These are phyloP conservation scores for Borovskyia barvae DNA, from an alignment of 208 protist genomes.

Conservation along the genomic window DNA sequence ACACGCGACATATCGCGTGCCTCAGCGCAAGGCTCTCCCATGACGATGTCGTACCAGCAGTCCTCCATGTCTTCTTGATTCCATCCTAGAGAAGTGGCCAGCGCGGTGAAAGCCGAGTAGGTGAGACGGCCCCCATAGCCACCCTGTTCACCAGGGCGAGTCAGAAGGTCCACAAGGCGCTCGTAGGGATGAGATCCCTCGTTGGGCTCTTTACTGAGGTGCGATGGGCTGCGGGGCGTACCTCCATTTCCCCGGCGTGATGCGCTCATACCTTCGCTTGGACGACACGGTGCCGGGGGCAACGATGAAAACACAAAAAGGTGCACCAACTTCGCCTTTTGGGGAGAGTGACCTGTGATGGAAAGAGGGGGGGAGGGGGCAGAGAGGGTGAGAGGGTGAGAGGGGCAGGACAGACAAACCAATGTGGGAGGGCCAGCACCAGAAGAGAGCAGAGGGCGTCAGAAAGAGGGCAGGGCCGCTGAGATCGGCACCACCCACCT, in stretches of 20 bases:
- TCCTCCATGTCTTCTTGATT: constrained; percentile 66
- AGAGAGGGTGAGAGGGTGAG: no score
- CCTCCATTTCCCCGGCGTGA: neutral
- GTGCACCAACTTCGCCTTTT: neutral
- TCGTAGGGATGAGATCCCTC: neutral
- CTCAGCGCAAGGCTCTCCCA: constrained; percentile 37
- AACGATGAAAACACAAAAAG: no score
- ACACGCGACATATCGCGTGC: constrained; percentile 41
- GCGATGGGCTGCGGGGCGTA: constrained; percentile 13
- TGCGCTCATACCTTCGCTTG: no score
- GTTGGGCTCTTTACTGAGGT: neutral
- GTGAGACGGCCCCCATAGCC: constrained; percentile 58
- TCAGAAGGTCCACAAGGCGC: constrained; percentile 35
- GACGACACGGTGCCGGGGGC: no score
- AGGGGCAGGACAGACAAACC: no score
- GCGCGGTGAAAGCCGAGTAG: constrained; percentile 43
- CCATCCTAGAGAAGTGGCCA: constrained; percentile 48
- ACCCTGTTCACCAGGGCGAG: constrained; percentile 25
- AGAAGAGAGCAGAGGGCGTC: no score
- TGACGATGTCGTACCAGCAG: constrained; percentile 80
- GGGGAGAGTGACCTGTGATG: neutral
- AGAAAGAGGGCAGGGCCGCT: no score
- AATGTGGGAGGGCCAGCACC: no score
- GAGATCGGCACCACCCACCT: no score
- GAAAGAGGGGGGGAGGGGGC: no score